A percentile compares a stretch with the other conserved stretches of the same genome.
phyloP scores from a whole-genome alignment of 768 basidiomycete species.

The Phlebiopsis gigantea region DNA sequence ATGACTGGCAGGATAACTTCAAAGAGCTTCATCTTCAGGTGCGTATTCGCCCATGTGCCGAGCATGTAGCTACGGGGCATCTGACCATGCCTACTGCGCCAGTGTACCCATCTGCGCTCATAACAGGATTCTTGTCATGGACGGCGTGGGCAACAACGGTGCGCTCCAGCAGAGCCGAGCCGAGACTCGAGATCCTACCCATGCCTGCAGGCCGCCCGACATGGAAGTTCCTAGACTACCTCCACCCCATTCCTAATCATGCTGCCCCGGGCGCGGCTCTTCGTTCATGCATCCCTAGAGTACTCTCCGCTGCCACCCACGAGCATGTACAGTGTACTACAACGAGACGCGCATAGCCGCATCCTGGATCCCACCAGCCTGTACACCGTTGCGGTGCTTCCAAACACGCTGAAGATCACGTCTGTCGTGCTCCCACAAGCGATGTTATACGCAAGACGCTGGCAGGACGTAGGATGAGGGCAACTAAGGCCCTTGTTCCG shows the following conservation, averaged over 20 bases:
- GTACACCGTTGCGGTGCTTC: no score
- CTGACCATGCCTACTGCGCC: constrained; percentile 32
- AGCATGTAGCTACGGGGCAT: background rate
- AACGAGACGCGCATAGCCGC: no score
- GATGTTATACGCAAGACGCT: no score
- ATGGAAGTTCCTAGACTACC: constrained; percentile 55
- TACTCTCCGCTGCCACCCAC: no score
- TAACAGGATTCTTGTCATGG: constrained; percentile 50
- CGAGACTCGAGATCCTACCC: constrained; percentile 69
- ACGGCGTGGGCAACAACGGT: constrained; percentile 70
- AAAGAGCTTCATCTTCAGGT: constrained; percentile 57
- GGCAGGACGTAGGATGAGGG: no score
- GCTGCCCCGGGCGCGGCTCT: constrained; percentile 64
- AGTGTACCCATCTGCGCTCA: constrained; percentile 63
- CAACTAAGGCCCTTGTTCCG: no score
- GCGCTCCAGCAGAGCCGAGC: constrained; percentile 62
- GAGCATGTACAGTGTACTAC: no score
- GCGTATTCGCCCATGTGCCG: constrained; percentile 6
- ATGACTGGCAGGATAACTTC: constrained; percentile 76
- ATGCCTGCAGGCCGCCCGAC: constrained; percentile 61
- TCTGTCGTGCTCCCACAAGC: no score
- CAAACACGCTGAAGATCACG: no score
- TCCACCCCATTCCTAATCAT: constrained; percentile 66
- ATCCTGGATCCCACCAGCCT: no score
- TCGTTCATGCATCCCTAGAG: no score